Evolutionary conservation across 441 rosid genomes (phyloP).

Genomic region (Pelargonium myrrhifolium): DNA sequence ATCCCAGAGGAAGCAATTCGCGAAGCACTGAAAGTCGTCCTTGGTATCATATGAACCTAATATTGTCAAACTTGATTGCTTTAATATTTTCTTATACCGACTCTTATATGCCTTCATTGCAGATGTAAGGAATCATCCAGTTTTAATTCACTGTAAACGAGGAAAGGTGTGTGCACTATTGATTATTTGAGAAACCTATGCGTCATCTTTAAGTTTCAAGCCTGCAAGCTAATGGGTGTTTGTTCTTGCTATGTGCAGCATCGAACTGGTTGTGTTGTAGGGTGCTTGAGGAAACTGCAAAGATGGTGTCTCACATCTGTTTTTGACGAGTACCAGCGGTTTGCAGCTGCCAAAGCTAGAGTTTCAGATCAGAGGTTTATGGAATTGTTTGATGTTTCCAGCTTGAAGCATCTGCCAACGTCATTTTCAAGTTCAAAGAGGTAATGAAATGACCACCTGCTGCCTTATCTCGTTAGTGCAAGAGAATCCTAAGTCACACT

Average conservation of each 20-base stretch:
- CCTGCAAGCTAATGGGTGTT: constrained; percentile 6
- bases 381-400: constrained; percentile 52
- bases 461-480: constrained; percentile 21
- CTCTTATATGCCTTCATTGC: constrained; percentile 11
- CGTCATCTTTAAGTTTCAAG: constrained; percentile 4
- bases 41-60: constrained; percentile 34
- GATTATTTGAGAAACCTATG: background rate
- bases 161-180: constrained; percentile 48
- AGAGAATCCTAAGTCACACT: constrained; percentile 25
- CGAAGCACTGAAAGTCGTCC: constrained; percentile 57
- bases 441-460: constrained; percentile 24
- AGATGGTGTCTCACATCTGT: constrained; percentile 58
- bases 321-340: constrained; percentile 55
- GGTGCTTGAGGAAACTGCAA: constrained; percentile 62
- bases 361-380: constrained; percentile 61
- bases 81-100: constrained; percentile 1
- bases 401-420: constrained; percentile 51
- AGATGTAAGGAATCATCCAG: constrained; percentile 66
- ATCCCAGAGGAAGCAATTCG: constrained; percentile 53
- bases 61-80: constrained; percentile 10
- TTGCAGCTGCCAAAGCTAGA: constrained; percentile 71
- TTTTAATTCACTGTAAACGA: constrained; percentile 62
- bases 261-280: constrained; percentile 60
- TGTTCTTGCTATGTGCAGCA: constrained; percentile 34
- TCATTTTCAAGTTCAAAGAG: constrained; percentile 59